phyloP scores from a whole-genome alignment of 495 filamentous ascomycete species.

The Haplographium delicatum region DNA sequence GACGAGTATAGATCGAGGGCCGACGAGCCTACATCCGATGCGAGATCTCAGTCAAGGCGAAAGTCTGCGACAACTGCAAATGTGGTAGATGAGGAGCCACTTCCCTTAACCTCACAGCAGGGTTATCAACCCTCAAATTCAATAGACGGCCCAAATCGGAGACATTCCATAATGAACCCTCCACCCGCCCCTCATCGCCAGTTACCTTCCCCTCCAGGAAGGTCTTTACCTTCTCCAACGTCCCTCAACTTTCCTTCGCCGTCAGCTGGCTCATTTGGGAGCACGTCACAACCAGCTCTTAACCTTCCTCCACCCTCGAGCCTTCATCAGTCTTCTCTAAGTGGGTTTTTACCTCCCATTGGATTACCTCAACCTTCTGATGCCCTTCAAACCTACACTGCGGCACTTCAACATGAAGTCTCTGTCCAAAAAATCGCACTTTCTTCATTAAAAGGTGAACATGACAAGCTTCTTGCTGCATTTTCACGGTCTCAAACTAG shows the following conservation, averaged over 20 bases:
- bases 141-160: constrained; percentile 7
- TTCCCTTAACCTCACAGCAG: constrained; percentile 13
- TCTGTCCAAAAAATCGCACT: constrained; percentile 42
- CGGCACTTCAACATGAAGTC: constrained; percentile 44
- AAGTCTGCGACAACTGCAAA: constrained; percentile 3
- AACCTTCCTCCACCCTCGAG: constrained; percentile 10
- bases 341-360: constrained; percentile 20
- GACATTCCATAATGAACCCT: constrained; percentile 23
- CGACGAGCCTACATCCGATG: constrained; percentile 9
- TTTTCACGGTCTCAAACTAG: constrained; percentile 39
- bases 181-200: constrained; percentile 23
- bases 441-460: constrained; percentile 41
- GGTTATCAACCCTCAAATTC: constrained; percentile 10
- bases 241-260: constrained; percentile 22
- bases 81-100: constrained; percentile 5
- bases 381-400: constrained; percentile 36
- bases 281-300: constrained; percentile 10
- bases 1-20: constrained; percentile 2
- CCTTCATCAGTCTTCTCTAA: constrained; percentile 2
- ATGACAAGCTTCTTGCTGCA: constrained; percentile 39
- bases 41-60: constrained; percentile 16
- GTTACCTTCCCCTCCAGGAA: constrained; percentile 21
- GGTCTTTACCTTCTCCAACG: constrained; percentile 20
- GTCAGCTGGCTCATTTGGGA: constrained; percentile 15
- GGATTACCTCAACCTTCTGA: constrained; percentile 13